Percentiles rank a stretch among this genome's conserved stretches.
Conservation (phyloP, 306 rosid genomes). For the Canavalia gladiata region DNA sequence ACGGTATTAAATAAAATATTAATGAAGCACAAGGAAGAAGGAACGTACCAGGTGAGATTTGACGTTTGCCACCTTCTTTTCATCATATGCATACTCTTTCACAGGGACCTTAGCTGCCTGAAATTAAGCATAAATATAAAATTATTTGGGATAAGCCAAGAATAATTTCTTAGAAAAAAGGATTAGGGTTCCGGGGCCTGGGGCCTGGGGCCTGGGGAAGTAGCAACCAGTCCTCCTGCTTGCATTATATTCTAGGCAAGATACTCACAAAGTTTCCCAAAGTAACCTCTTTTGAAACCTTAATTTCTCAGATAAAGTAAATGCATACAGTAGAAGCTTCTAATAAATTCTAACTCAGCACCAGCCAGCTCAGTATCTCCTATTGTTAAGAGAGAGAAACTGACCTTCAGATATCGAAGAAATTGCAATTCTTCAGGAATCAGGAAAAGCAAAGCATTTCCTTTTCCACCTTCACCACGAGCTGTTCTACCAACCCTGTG, state of each 20-base stretch:
- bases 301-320: conserved; percentile 38
- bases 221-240: conserved; percentile 25
- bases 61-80: conserved; percentile 81
- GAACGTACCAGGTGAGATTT: conserved; percentile 81
- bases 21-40: conserved; percentile 28
- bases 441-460: conserved; percentile 85
- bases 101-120: conserved; percentile 95
- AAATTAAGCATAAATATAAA: conserved; percentile 30
- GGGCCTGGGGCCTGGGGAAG: background rate
- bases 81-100: conserved; percentile 77
- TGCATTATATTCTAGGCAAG: conserved; percentile 12
- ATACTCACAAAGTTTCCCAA: conserved; percentile 11
- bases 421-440: conserved; percentile 85
- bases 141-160: conserved; percentile 28
- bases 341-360: conserved; percentile 12
- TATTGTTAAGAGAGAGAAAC: conserved; percentile 31
- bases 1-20: conserved; percentile 12
- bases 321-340: conserved; percentile 19
- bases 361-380: conserved; percentile 14
- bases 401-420: conserved; percentile 87
- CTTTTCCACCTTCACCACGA: conserved; percentile 92
- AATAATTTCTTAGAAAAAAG: background rate
- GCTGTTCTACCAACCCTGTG: conserved; percentile 99
- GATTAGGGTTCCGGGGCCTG: background rate
- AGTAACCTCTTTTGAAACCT: background rate